Conservation (phyloP, 345 rosid genomes). For the Draba incana region DNA sequence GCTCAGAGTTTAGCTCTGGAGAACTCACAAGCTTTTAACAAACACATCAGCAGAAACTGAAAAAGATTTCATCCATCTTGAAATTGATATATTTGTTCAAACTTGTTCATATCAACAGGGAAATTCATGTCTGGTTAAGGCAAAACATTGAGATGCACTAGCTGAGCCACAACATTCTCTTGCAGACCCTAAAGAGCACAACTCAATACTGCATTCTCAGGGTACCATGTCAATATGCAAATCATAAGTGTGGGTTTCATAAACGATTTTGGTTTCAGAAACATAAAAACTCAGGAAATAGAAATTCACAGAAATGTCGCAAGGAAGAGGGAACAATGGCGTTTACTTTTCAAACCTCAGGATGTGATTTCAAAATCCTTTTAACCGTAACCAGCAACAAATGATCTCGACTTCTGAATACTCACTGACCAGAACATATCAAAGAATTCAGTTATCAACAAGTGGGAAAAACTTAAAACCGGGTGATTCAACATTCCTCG, state of each 20-base stretch:
- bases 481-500: no score
- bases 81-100: not conserved
- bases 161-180: conserved; percentile 8
- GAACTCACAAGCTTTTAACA: conserved; percentile 45
- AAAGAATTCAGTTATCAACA: no score
- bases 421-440: no score
- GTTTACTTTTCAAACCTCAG: not conserved
- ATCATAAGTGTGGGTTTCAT: not conserved
- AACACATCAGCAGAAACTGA: conserved; percentile 33
- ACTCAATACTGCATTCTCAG: not conserved
- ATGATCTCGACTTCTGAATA: no score
- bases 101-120: not conserved
- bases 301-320: not conserved
- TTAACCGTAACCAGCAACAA: no score
- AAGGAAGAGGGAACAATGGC: not conserved
- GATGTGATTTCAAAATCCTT: not conserved
- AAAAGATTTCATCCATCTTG: not conserved
- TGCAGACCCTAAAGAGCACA: not conserved
- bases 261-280: not conserved
- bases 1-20: conserved; percentile 40
- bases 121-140: not conserved
- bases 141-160: not conserved
- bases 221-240: not conserved
- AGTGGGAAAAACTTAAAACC: no score
- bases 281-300: not conserved